Conservation (phyloP, 495 filamentous ascomycete genomes). For the Penicillium diatomitis region DNA sequence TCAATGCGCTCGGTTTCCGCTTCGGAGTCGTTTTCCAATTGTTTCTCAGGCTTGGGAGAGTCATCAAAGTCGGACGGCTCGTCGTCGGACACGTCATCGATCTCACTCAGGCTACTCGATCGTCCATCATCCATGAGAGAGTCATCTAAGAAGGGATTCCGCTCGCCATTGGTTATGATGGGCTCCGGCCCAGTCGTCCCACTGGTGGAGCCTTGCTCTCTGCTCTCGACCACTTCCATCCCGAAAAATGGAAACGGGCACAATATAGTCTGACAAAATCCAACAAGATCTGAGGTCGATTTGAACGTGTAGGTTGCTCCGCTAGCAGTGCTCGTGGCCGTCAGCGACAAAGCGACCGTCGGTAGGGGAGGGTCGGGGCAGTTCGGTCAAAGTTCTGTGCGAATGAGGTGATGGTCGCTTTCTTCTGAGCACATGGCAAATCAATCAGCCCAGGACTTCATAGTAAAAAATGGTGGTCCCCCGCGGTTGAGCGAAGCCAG, state of each 20-base stretch:
- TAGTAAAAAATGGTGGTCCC: too few species aligned
- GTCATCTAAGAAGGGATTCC: conserved; percentile 30
- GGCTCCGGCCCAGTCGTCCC: conserved; percentile 25
- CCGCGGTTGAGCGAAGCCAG: conserved; percentile 1
- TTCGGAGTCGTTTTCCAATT: conserved; percentile 76
- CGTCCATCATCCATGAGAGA: conserved; percentile 36
- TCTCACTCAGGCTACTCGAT: conserved; percentile 82
- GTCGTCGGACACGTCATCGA: conserved; percentile 68
- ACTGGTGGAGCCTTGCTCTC: conserved; percentile 29
- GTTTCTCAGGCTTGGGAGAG: conserved; percentile 28
- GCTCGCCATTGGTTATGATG: conserved; percentile 30
- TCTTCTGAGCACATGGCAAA: not conserved
- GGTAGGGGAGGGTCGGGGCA: not conserved
- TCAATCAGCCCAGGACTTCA: conserved; percentile 14
- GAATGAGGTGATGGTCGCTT: too few species aligned
- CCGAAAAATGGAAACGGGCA: not conserved
- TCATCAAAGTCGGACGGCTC: conserved; percentile 47
- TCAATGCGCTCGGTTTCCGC: conserved; percentile 95
- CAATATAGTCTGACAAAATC: too few species aligned
- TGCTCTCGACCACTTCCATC: conserved; percentile 38
- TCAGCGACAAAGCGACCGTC: not conserved
- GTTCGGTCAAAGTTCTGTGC: too few species aligned
- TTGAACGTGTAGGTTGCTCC: not conserved
- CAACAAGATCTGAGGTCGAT: not conserved
- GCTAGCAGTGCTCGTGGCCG: too few species aligned